phyloP scores from a whole-genome alignment of 495 filamentous ascomycete genomes.

The Emericellopsis terricola region DNA sequence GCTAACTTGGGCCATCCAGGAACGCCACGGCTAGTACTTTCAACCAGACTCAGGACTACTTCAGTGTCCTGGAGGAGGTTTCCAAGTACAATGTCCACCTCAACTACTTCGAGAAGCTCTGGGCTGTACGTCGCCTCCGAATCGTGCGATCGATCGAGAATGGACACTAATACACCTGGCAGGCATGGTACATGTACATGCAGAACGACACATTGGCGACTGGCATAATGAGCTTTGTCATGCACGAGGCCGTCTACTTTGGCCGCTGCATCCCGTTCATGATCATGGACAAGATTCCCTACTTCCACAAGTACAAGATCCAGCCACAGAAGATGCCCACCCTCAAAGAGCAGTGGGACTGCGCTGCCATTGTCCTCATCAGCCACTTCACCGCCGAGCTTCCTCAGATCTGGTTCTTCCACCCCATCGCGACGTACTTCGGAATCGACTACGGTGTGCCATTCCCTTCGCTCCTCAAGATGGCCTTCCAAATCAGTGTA shows the following conservation, averaged over 20 bases:
- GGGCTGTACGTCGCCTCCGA: slow-evolving; percentile 48
- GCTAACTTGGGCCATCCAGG: slow-evolving; percentile 8
- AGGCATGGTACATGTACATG: slow-evolving; percentile 90
- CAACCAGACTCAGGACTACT: slow-evolving; percentile 42
- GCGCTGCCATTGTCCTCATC: slow-evolving; percentile 77
- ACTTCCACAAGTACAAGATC: slow-evolving; percentile 85
- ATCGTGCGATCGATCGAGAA: slow-evolving; percentile 1
- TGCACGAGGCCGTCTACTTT: slow-evolving; percentile 92
- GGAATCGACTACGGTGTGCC: slow-evolving; percentile 79
- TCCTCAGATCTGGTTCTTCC: slow-evolving; percentile 98
- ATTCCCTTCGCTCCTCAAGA: slow-evolving; percentile 69
- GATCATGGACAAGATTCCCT: slow-evolving; percentile 72
- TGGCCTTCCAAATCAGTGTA: slow-evolving; percentile 78
- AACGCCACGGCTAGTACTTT: slow-evolving; percentile 38
- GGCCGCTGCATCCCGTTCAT: slow-evolving; percentile 86
- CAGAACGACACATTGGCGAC: slow-evolving; percentile 91
- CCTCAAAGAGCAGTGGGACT: slow-evolving; percentile 79
- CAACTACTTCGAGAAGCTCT: slow-evolving; percentile 67
- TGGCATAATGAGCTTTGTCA: slow-evolving; percentile 87
- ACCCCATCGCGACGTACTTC: slow-evolving; percentile 89
- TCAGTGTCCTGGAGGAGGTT: slow-evolving; percentile 72
- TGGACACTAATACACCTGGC: slow-evolving; percentile 1
- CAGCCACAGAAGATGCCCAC: slow-evolving; percentile 85
- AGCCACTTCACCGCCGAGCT: slow-evolving; percentile 94
- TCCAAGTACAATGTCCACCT: slow-evolving; percentile 74